These are phyloP conservation scores for Solanum chmielewskii DNA, from an alignment of 257 asterid species.

Conservation along the genomic window DNA sequence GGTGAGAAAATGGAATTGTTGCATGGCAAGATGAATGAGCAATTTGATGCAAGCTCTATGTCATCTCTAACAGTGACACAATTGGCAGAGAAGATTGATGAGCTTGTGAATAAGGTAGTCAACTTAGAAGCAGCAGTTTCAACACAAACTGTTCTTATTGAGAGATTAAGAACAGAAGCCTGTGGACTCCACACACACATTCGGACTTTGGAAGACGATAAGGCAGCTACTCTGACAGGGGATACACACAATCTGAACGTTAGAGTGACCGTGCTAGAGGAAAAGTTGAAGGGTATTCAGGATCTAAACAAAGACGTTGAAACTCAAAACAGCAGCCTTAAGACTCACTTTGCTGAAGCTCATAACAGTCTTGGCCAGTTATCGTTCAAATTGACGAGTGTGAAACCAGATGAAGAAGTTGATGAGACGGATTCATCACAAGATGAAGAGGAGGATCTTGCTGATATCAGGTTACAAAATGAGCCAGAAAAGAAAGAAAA, in stretches of 20 bases:
- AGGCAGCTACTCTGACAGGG: conserved; percentile 14
- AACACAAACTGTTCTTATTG: conserved; percentile 61
- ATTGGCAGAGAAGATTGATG: conserved; percentile 77
- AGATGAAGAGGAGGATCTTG: not conserved
- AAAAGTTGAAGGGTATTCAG: conserved; percentile 37
- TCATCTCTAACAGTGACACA: conserved; percentile 45
- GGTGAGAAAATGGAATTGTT: conserved; percentile 2
- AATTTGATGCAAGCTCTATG: conserved; percentile 13
- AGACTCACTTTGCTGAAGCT: conserved; percentile 45
- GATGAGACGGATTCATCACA: conserved; percentile 10
- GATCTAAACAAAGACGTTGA: conserved; percentile 50
- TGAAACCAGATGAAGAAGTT: conserved; percentile 46
- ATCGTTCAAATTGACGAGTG: conserved; percentile 38
- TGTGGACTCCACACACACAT: conserved; percentile 56
- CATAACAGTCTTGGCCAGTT: conserved; percentile 39
- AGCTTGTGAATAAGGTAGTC: conserved; percentile 67
- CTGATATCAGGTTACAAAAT: not conserved
- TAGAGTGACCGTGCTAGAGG: conserved; percentile 59
- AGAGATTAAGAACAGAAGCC: conserved; percentile 49
- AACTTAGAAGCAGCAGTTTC: conserved; percentile 62
- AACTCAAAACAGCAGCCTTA: conserved; percentile 44
- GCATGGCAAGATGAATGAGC: conserved; percentile 9
- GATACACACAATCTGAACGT: conserved; percentile 27
- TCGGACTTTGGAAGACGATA: conserved; percentile 46
- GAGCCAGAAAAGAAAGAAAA: not conserved